A percentile compares a stretch with the other conserved stretches of the same genome.
phyloP scores from a whole-genome alignment of 2,329 filamentous ascomycete genomes.

The Pseudocercospora fuligena region DNA sequence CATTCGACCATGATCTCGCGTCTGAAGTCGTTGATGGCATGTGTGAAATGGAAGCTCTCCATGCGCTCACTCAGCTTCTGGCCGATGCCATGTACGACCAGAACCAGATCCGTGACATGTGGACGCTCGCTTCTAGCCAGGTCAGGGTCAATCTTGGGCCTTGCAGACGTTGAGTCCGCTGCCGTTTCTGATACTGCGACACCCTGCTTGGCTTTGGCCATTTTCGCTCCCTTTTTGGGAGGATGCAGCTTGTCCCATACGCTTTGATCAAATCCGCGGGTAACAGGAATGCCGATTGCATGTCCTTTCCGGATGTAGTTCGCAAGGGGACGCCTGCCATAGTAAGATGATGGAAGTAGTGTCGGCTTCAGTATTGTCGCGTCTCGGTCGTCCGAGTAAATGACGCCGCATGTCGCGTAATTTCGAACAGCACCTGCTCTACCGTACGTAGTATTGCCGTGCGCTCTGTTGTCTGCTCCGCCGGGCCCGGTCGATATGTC shows the following conservation, averaged over 20 bases:
- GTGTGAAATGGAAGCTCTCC: conserved; percentile 96
- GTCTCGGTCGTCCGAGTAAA: conserved; percentile 77
- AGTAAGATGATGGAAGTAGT: conserved; percentile 81
- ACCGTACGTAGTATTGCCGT: conserved; percentile 48
- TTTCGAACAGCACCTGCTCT: conserved; percentile 55
- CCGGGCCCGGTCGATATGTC: conserved; percentile 53
- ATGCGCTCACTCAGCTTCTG: conserved; percentile 95
- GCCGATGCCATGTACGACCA: conserved; percentile 94
- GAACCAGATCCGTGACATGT: conserved; percentile 81
- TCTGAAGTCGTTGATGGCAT: conserved; percentile 89
- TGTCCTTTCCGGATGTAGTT: conserved; percentile 81
- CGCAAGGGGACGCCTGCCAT: conserved; percentile 77
- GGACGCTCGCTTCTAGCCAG: conserved; percentile 69
- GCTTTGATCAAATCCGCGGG: conserved; percentile 82
- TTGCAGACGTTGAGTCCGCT: conserved; percentile 34
- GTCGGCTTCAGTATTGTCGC: conserved; percentile 88
- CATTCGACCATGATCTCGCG: conserved; percentile 85
- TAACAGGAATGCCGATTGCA: conserved; percentile 82
- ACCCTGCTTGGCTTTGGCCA: conserved; percentile 50
- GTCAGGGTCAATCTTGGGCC: conserved; percentile 57
- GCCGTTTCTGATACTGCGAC: conserved; percentile 51
- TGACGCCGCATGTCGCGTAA: conserved; percentile 78
- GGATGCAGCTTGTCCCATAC: conserved; percentile 77
- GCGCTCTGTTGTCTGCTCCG: conserved; percentile 55
- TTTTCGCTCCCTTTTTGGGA: conserved; percentile 47